These are phyloP conservation scores for Leucocoprinus birnbaumii DNA, from an alignment of 768 basidiomycete species.

Conservation along the genomic window DNA sequence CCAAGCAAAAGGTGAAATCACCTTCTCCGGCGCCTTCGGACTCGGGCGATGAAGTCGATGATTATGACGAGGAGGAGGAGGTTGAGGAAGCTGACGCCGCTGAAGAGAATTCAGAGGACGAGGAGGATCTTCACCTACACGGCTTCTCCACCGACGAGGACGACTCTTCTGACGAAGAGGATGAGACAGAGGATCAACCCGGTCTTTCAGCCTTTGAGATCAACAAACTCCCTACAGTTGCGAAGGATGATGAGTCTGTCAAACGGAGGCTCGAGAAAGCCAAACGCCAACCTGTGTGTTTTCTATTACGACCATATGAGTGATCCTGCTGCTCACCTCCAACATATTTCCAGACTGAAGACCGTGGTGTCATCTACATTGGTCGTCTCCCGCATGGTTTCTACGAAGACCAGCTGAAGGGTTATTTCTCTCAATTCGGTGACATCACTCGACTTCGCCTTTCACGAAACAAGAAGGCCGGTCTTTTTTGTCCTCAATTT, in stretches of 20 bases:
- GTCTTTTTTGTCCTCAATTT: not conserved
- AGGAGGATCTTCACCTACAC: constrained; percentile 45
- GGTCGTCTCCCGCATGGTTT: constrained; percentile 96
- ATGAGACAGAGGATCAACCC: constrained; percentile 38
- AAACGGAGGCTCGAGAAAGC: constrained; percentile 61
- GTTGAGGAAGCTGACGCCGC: not conserved
- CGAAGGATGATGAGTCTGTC: constrained; percentile 84
- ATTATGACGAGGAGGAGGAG: not conserved
- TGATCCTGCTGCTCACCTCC: constrained; percentile 1
- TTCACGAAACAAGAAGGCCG: constrained; percentile 90
- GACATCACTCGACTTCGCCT: constrained; percentile 83
- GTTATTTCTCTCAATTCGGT: constrained; percentile 95
- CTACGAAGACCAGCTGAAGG: constrained; percentile 91
- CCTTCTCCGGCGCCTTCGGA: not conserved
- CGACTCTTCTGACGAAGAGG: constrained; percentile 76
- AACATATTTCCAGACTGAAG: constrained; percentile 34
- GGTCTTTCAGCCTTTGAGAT: constrained; percentile 55
- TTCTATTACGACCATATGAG: not conserved
- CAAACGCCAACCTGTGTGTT: constrained; percentile 63
- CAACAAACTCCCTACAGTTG: constrained; percentile 75
- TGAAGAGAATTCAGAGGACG: constrained; percentile 12
- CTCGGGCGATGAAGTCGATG: not conserved
- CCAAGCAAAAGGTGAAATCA: constrained; percentile 1
- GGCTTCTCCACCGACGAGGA: constrained; percentile 79
- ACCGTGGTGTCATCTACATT: constrained; percentile 84